A percentile compares a stretch with the other conserved stretches of the same genome.
phyloP scores from a whole-genome alignment of 306 rosid genomes.

The Prinsepia uniflora region DNA sequence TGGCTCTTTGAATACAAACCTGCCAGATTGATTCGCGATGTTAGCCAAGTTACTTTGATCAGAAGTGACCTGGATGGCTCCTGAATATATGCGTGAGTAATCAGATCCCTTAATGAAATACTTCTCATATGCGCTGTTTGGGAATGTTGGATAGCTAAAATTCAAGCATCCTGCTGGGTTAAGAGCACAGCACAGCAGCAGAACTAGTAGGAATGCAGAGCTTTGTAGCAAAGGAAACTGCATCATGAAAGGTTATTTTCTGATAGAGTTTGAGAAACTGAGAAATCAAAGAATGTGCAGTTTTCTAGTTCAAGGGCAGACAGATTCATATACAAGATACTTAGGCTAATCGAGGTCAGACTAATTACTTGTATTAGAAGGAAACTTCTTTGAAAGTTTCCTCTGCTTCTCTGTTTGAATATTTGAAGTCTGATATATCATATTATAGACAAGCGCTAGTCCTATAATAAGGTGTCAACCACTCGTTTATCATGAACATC shows the following conservation, averaged over 20 bases:
- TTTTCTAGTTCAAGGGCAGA: not conserved
- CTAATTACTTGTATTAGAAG: not conserved
- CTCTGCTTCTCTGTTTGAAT: not conserved
- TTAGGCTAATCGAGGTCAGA: not conserved
- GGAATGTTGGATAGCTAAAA: conserved; percentile 26
- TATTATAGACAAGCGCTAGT: too few species aligned
- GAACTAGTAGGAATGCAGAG: not conserved
- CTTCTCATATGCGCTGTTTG: not conserved
- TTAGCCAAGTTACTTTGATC: not conserved
- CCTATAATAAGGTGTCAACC: too few species aligned
- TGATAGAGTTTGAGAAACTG: not conserved
- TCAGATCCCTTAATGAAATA: not conserved
- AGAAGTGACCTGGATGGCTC: conserved; percentile 36
- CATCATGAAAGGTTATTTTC: not conserved
- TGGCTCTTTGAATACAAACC: conserved; percentile 15
- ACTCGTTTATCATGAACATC: too few species aligned
- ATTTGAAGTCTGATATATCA: too few species aligned
- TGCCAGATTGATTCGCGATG: conserved; percentile 24
- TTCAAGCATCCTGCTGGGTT: conserved; percentile 12
- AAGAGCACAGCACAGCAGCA: conserved; percentile 6
- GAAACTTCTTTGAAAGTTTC: not conserved
- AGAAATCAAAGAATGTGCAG: not conserved
- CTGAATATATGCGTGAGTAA: not conserved
- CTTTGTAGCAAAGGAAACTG: not conserved
- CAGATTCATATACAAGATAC: not conserved